phyloP scores from a whole-genome alignment of 2,329 filamentous ascomycete genomes.

The Neurospora sp. region DNA sequence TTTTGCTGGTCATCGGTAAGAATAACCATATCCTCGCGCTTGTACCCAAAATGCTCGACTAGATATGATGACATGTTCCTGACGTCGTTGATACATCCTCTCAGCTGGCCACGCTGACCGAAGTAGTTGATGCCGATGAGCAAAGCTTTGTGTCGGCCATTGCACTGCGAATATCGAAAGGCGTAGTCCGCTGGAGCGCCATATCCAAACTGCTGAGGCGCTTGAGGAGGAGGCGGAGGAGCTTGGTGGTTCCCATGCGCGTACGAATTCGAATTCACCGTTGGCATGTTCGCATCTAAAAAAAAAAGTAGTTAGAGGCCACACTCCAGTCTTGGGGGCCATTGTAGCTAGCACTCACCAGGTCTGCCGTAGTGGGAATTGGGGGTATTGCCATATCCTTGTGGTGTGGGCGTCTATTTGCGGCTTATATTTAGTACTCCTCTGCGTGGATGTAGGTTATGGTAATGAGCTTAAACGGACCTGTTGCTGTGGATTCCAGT shows the following conservation, averaged over 20 bases:
- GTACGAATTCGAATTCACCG: conserved; percentile 26
- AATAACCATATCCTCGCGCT: conserved; percentile 92
- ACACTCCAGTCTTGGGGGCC: not conserved
- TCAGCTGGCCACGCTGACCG: conserved; percentile 76
- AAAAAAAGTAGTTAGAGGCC: conserved; percentile 4
- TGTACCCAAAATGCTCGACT: conserved; percentile 82
- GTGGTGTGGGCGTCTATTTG: conserved; percentile 26
- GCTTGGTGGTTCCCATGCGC: conserved; percentile 45
- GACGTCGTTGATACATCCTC: conserved; percentile 95
- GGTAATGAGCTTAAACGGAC: conserved; percentile 16
- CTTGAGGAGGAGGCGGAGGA: conserved; percentile 56
- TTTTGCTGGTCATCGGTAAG: conserved; percentile 96
- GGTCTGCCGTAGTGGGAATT: conserved; percentile 38
- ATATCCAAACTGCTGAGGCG: conserved; percentile 63
- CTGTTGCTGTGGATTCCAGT: conserved; percentile 25
- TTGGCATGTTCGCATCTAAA: conserved; percentile 12
- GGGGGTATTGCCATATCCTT: conserved; percentile 34
- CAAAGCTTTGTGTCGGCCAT: conserved; percentile 76
- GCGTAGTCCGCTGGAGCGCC: conserved; percentile 72
- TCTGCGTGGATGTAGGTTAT: not conserved
- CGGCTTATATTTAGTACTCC: not conserved
- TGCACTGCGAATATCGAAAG: conserved; percentile 89
- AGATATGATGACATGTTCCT: conserved; percentile 93
- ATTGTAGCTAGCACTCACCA: conserved; percentile 26
- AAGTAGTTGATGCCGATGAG: conserved; percentile 97